Evolutionary conservation across 495 filamentous ascomycete species (phyloP).

Genomic region (Xylaria curta): DNA sequence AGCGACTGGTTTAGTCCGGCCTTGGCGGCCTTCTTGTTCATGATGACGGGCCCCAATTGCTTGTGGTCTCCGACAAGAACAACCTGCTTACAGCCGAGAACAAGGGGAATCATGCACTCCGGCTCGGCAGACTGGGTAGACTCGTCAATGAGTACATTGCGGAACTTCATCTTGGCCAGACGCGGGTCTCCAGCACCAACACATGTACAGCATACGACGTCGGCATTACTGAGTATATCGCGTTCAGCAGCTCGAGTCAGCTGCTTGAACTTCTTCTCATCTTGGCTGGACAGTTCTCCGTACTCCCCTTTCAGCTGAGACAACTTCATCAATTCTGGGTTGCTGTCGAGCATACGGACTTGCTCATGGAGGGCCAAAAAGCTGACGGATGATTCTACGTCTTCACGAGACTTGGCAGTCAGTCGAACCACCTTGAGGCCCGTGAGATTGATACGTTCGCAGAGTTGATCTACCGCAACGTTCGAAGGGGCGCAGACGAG

Average conservation of each 20-base stretch:
- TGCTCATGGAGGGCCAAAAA: conserved; percentile 96
- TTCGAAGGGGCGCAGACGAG: conserved; percentile 98
- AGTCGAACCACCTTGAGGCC: conserved; percentile 97
- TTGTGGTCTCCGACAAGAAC: conserved; percentile 98
- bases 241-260: conserved; percentile 92
- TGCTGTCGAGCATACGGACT: conserved; percentile 95
- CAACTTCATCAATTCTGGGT: conserved; percentile 89
- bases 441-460: conserved; percentile 94
- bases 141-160: conserved; percentile 97
- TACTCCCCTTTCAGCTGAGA: conserved; percentile 89
- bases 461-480: conserved; percentile 97
- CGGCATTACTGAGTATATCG: conserved; percentile 92
- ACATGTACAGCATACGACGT: conserved; percentile 99
- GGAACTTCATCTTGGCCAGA: conserved; percentile 94
- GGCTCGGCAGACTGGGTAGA: conserved; percentile 99
- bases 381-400: conserved; percentile 95
- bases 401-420: conserved; percentile 96
- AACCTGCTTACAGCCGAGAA: conserved; percentile 97
- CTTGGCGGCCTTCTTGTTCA: conserved; percentile 99
- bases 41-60: conserved; percentile 97
- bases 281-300: conserved; percentile 91
- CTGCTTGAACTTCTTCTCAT: conserved; percentile 98
- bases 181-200: conserved; percentile 97
- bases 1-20: conserved; percentile 96
- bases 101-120: conserved; percentile 98